phyloP scores from a whole-genome alignment of 2,329 filamentous ascomycete species.

The Diaporthe sp. region DNA sequence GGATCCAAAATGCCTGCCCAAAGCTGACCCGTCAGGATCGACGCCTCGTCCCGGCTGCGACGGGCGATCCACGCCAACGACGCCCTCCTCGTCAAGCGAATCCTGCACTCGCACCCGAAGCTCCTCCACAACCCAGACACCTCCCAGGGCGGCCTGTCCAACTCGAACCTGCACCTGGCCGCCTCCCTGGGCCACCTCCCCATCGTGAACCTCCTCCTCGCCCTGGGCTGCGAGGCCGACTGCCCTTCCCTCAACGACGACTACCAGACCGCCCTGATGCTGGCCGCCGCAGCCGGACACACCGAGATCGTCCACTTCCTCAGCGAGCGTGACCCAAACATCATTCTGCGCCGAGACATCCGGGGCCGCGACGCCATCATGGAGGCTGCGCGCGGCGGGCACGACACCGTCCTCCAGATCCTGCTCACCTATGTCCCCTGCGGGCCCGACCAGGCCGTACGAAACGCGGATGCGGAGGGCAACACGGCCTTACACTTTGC shows the following conservation, averaged over 20 bases:
- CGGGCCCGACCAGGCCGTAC: constrained; percentile 64
- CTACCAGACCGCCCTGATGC: constrained; percentile 84
- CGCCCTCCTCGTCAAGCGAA: constrained; percentile 76
- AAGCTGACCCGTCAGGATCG: constrained; percentile 67
- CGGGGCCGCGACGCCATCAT: constrained; percentile 79
- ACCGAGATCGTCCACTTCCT: constrained; percentile 80
- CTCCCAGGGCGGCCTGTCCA: constrained; percentile 74
- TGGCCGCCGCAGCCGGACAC: constrained; percentile 76
- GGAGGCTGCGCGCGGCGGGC: constrained; percentile 69
- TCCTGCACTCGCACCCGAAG: constrained; percentile 76
- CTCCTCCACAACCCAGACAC: constrained; percentile 84
- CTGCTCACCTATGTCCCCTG: constrained; percentile 69
- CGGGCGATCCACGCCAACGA: constrained; percentile 85
- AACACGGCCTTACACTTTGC: constrained; percentile 91
- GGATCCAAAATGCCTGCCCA: neutral
- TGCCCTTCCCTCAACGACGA: constrained; percentile 82
- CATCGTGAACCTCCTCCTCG: constrained; percentile 76
- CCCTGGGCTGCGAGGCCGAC: constrained; percentile 75
- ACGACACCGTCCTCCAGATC: constrained; percentile 74
- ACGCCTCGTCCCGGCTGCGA: constrained; percentile 79
- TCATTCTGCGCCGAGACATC: constrained; percentile 73
- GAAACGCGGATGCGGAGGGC: constrained; percentile 74
- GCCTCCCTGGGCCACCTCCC: constrained; percentile 76
- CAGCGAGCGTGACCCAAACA: constrained; percentile 69
- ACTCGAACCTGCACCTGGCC: constrained; percentile 86